Conservation (phyloP, 192 early-diverging fungal species). For the Podila epicladia region DNA sequence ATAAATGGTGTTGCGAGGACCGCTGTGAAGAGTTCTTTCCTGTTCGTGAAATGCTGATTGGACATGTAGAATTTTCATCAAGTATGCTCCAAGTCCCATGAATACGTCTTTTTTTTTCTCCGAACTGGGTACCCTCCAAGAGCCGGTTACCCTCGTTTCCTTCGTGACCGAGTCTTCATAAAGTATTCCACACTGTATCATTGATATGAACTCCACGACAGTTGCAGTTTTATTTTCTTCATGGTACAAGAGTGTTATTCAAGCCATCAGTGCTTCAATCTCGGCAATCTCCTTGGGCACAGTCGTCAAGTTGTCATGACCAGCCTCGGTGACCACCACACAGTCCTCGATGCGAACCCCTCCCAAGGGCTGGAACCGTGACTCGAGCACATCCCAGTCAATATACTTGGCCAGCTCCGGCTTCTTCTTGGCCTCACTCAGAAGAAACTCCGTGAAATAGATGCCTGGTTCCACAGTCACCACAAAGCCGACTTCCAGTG, state of each 20-base stretch:
- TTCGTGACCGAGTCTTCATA: too few relatives aligned
- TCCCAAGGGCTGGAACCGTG: conserved; percentile 75
- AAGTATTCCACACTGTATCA: too few relatives aligned
- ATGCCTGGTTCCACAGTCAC: conserved; percentile 97
- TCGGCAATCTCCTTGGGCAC: conserved; percentile 84
- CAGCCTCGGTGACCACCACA: conserved; percentile 82
- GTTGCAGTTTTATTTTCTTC: too few relatives aligned
- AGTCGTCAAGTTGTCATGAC: conserved; percentile 87
- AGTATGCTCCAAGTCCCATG: too few relatives aligned
- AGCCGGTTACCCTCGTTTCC: too few relatives aligned
- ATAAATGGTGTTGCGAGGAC: too few relatives aligned
- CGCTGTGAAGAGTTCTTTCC: too few relatives aligned
- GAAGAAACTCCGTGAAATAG: conserved; percentile 87
- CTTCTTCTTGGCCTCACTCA: conserved; percentile 68
- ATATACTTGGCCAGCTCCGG: conserved; percentile 70
- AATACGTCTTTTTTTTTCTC: too few relatives aligned
- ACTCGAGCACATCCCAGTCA: conserved; percentile 72
- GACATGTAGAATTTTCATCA: too few relatives aligned
- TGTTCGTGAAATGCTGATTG: too few relatives aligned
- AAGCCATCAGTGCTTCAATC: conserved; percentile 74
- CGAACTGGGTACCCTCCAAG: too few relatives aligned
- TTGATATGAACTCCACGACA: too few relatives aligned
- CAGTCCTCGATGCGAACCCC: conserved; percentile 96
- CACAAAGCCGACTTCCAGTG: conserved; percentile 82
- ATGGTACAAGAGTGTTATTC: neutral